phyloP scores from a whole-genome alignment of 2,329 filamentous ascomycete genomes.

The Aureobasidium sp. region DNA sequence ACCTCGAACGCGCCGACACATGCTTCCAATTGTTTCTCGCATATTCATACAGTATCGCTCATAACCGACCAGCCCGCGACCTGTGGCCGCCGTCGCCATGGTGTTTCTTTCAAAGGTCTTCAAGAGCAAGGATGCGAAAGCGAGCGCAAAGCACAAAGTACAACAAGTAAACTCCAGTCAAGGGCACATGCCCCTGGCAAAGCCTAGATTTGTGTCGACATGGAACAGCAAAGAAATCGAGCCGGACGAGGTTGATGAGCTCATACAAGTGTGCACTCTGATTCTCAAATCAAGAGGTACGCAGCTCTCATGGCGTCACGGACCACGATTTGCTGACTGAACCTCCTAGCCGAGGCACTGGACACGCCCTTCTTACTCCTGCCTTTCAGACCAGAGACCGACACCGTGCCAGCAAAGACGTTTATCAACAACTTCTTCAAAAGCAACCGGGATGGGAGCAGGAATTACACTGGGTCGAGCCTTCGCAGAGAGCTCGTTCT shows the following conservation, averaged over 20 bases:
- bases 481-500: conserved; percentile 82
- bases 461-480: conserved; percentile 54
- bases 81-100: conserved; percentile 30
- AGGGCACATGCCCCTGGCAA: conserved; percentile 47
- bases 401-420: conserved; percentile 82
- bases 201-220: conserved; percentile 75
- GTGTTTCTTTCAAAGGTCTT: conserved; percentile 55
- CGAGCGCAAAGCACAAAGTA: conserved; percentile 48
- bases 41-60: neutral
- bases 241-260: conserved; percentile 82
- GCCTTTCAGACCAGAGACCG: conserved; percentile 86
- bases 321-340: neutral
- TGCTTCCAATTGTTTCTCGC: neutral
- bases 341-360: conserved; percentile 52
- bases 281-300: conserved; percentile 93
- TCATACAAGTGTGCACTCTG: conserved; percentile 74
- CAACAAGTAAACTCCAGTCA: conserved; percentile 45
- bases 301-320: conserved; percentile 21
- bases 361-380: conserved; percentile 88
- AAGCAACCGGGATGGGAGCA: conserved; percentile 50
- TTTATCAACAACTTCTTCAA: conserved; percentile 93
- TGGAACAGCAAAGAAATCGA: conserved; percentile 76
- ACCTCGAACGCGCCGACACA: neutral
- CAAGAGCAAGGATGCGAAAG: conserved; percentile 66
- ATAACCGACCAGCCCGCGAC: neutral